Evolutionary conservation across 2,329 filamentous ascomycete species (phyloP).

Genomic region (Fusarium sp.): DNA sequence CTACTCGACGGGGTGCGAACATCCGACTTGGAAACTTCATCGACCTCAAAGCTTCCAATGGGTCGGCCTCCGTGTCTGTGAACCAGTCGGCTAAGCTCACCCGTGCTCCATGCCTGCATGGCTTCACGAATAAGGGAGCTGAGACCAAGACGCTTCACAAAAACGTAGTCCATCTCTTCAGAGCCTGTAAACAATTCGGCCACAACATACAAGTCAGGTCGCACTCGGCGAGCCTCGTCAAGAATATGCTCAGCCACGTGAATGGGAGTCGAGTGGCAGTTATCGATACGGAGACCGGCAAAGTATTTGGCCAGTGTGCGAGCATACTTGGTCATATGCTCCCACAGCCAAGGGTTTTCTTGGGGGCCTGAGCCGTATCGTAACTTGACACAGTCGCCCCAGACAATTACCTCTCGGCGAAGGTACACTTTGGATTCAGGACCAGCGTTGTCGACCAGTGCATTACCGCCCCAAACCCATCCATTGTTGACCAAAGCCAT

Average conservation of each 20-base stretch:
- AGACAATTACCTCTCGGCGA: constrained; percentile 94
- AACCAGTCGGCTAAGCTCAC: constrained; percentile 89
- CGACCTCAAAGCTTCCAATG: constrained; percentile 97
- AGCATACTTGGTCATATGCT: constrained; percentile 94
- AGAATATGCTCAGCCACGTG: constrained; percentile 95
- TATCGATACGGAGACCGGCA: constrained; percentile 94
- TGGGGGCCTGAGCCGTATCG: constrained; percentile 82
- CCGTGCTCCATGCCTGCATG: constrained; percentile 98
- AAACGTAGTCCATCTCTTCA: constrained; percentile 95
- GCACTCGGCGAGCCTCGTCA: constrained; percentile 88
- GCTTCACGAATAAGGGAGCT: constrained; percentile 94
- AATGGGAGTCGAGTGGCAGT: constrained; percentile 95
- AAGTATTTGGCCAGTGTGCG: constrained; percentile 94
- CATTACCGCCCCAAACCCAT: constrained; percentile 98
- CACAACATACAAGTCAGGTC: constrained; percentile 89
- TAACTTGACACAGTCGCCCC: constrained; percentile 98
- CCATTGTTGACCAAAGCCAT: constrained; percentile 93
- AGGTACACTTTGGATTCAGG: constrained; percentile 91
- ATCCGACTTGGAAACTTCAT: constrained; percentile 77
- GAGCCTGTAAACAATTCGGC: constrained; percentile 96
- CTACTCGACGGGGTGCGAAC: constrained; percentile 46
- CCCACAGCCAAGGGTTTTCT: constrained; percentile 94
- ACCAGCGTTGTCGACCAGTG: constrained; percentile 91
- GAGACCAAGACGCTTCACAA: constrained; percentile 90
- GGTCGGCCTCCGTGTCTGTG: constrained; percentile 93